phyloP scores from a whole-genome alignment of 139 green algal species.

The Micromonas commoda region DNA sequence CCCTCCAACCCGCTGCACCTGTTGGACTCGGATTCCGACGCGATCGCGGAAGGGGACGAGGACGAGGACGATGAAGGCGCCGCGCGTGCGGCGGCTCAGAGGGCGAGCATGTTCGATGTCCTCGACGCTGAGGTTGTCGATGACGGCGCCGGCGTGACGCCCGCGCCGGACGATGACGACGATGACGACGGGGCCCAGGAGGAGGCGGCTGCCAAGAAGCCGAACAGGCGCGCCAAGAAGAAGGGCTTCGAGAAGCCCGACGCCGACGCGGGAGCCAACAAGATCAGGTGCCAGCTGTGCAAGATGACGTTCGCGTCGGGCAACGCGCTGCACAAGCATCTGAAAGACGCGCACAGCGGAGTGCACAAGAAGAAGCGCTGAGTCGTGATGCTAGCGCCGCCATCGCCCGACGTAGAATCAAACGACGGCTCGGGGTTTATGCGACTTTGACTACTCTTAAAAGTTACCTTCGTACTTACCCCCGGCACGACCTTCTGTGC shows the following conservation, averaged over 20 bases:
- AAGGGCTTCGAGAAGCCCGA: too few species aligned
- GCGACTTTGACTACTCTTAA: too few species aligned
- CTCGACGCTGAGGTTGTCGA: background rate
- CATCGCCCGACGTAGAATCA: too few species aligned
- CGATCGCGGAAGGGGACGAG: background rate
- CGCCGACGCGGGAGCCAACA: background rate
- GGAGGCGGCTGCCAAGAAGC: background rate
- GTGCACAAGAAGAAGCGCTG: background rate
- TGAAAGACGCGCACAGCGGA: background rate
- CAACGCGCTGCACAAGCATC: background rate
- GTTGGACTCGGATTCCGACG: background rate
- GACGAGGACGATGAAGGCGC: too few species aligned
- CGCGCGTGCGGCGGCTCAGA: background rate
- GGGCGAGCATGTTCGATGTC: background rate
- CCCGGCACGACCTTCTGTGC: too few species aligned
- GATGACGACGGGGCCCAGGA: background rate
- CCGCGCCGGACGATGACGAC: background rate
- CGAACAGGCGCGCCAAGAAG: background rate
- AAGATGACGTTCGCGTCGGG: background rate
- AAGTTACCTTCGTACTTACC: too few species aligned
- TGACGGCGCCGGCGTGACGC: background rate
- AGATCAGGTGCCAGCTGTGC: background rate
- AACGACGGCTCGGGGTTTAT: too few species aligned
- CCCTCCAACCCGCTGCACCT: too few species aligned
- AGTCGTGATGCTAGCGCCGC: too few species aligned